Percentiles rank a stretch among this genome's conserved stretches.
Evolutionary conservation across 1,139 yeast genomes (phyloP).

Genomic region (Geotrichum citri-aurantii): DNA sequence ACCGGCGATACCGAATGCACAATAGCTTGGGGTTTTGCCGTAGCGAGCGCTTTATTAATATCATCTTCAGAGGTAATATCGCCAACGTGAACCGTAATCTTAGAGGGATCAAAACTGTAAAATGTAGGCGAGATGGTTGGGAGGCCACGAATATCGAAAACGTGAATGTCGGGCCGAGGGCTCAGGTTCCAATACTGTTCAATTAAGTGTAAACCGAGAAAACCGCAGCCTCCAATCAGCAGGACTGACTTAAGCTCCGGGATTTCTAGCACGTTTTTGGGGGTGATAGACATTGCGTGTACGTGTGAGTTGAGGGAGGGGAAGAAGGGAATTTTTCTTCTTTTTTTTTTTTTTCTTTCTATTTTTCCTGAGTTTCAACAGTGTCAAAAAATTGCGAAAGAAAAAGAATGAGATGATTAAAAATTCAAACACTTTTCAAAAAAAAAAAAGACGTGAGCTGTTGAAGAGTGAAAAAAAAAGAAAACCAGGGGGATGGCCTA

Average conservation of each 20-base stretch:
- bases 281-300: background rate
- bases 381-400: background rate
- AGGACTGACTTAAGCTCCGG: slow-evolving; percentile 53
- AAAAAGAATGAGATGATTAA: background rate
- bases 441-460: background rate
- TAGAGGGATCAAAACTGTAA: slow-evolving; percentile 61
- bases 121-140: slow-evolving; percentile 62
- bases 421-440: background rate
- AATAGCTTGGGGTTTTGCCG: slow-evolving; percentile 62
- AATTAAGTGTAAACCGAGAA: slow-evolving; percentile 83
- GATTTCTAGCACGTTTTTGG: slow-evolving; percentile 10
- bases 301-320: background rate
- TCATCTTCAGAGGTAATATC: slow-evolving; percentile 75
- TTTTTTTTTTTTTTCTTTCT: background rate
- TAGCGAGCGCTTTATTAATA: slow-evolving; percentile 55
- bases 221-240: slow-evolving; percentile 91
- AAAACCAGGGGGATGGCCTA: background rate
- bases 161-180: slow-evolving; percentile 72
- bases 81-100: slow-evolving; percentile 64
- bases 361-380: background rate
- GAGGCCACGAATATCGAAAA: slow-evolving; percentile 84
- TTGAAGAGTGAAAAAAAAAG: background rate
- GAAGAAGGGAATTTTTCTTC: too few species aligned
- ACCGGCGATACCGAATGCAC: slow-evolving; percentile 97
- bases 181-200: slow-evolving; percentile 68